Base-by-base conservation (phyloP, 768 basidiomycete genomes). In the Mycena alexandri region DNA sequence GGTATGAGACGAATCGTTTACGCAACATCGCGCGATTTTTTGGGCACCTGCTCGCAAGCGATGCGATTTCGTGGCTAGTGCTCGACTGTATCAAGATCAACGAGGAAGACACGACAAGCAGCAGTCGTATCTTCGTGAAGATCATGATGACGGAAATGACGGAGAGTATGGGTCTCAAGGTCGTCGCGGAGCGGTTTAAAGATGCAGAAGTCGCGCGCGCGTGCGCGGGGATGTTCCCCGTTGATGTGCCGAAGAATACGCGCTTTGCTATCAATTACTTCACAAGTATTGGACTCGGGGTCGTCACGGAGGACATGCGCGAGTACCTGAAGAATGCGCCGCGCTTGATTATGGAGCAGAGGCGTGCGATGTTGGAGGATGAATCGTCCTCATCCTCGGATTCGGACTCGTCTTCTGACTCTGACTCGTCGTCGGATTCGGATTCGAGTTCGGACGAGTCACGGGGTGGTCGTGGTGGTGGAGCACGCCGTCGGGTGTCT, bases 11-110 rank as follows among this genome's bases (percentile, higher is more conserved):
- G 21, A 99, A 99, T 79, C 93, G 96, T 13, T 84, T 99, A 22
- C 94, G 98, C 58, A 99, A 99, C 77, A 98, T 99, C 69, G 93
- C 94, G 12, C 90, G 96, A 47, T 95, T 99, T 84, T 98, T 99
- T 72, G 98, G 98, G 1, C 96, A 98, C 76, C 83, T 99, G 25
- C 68, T 98, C 66, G 87, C 93, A 9, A 90, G 87, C 21, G 98
- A 99, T 77, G 86, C 94, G 0, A 85, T 99, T 59, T 94, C 94
- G 2, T 99, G 98, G 98, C 83, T 89, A 21, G 90, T 90, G 1
- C 83, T 99, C 56, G 90, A 90, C 71, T 88, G 87, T 50, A 86
- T 99, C 74, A 95, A 91, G 78, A 90, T 99, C 82, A 99, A 95
- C 73, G 98, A 99, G 77, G 98, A 99, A 54, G 96, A 98, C 62